phyloP scores from a whole-genome alignment of 306 rosid genomes.

The Glycine soja region DNA sequence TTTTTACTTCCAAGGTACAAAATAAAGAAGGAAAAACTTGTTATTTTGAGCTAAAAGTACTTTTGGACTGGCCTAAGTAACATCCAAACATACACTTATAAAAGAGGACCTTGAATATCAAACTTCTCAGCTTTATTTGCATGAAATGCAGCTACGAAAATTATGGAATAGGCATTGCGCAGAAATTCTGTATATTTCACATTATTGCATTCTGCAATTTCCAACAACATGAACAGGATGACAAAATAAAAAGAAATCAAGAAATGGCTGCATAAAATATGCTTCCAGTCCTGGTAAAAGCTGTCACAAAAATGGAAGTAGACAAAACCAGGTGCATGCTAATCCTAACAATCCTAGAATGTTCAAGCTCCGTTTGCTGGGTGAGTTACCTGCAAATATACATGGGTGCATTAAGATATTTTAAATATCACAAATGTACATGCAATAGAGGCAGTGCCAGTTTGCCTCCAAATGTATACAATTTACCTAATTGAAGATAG shows the following conservation, averaged over 20 bases:
- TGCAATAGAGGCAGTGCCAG: background rate
- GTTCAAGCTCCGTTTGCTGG: constrained; percentile 44
- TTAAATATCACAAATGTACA: constrained; percentile 3
- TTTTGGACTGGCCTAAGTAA: background rate
- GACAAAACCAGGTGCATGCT: constrained; percentile 52
- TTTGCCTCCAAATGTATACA: constrained; percentile 12
- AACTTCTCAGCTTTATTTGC: constrained; percentile 17
- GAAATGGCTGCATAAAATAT: constrained; percentile 46
- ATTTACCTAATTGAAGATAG: constrained; percentile 74
- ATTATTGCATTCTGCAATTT: constrained; percentile 40
- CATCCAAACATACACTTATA: background rate
- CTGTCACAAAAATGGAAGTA: constrained; percentile 49
- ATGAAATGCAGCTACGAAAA: background rate
- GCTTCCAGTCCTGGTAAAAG: constrained; percentile 29
- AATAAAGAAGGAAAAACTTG: background rate
- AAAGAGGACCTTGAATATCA: constrained; percentile 39
- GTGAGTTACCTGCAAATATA: constrained; percentile 64
- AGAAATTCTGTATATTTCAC: constrained; percentile 14
- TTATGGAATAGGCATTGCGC: background rate
- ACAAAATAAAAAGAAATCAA: constrained; percentile 31
- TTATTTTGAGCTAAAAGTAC: background rate
- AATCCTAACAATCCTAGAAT: constrained; percentile 52
- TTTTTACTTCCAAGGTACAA: background rate
- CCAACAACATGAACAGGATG: constrained; percentile 44
- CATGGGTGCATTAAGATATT: background rate